Percentiles rank a stretch among this genome's conserved stretches.
These are phyloP conservation scores for Boletus rubescentipes DNA, from an alignment of 768 basidiomycete species.

Conservation along the genomic window DNA sequence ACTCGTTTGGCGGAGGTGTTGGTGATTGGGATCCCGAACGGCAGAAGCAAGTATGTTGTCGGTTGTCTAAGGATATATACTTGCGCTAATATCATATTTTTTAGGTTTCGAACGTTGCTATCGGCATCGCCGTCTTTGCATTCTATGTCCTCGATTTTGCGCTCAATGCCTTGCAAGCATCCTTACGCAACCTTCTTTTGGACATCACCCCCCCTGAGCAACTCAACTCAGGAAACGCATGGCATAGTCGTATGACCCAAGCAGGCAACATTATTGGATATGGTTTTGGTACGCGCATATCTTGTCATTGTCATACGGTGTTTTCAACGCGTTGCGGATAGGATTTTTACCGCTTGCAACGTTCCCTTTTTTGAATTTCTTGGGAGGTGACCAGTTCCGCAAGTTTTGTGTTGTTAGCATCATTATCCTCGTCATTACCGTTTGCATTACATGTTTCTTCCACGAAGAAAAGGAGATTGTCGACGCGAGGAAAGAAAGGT, in stretches of 20 bases:
- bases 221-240: constrained; percentile 92
- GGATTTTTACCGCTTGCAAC: constrained; percentile 88
- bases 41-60: constrained; percentile 50
- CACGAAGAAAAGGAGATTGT: constrained; percentile 78
- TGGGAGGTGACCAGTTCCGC: constrained; percentile 93
- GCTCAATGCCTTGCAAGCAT: constrained; percentile 94
- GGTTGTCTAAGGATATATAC: neutral
- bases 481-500: constrained; percentile 45
- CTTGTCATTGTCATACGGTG: neutral
- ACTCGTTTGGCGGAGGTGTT: constrained; percentile 67
- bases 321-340: constrained; percentile 25
- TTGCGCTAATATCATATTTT: neutral
- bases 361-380: constrained; percentile 70
- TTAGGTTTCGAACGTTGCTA: constrained; percentile 69
- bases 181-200: constrained; percentile 88
- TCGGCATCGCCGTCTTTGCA: constrained; percentile 80
- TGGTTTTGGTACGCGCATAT: constrained; percentile 66
- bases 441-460: constrained; percentile 84
- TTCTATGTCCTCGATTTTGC: constrained; percentile 97
- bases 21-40: constrained; percentile 88
- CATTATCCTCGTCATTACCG: constrained; percentile 72
- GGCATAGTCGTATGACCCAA: constrained; percentile 96
- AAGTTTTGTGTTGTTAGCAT: constrained; percentile 92
- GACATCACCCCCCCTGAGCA: constrained; percentile 89
- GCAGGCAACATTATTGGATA: constrained; percentile 97